Evolutionary conservation across 2,329 filamentous ascomycete genomes (phyloP).

Genomic region (Colletotrichum liriopes): DNA sequence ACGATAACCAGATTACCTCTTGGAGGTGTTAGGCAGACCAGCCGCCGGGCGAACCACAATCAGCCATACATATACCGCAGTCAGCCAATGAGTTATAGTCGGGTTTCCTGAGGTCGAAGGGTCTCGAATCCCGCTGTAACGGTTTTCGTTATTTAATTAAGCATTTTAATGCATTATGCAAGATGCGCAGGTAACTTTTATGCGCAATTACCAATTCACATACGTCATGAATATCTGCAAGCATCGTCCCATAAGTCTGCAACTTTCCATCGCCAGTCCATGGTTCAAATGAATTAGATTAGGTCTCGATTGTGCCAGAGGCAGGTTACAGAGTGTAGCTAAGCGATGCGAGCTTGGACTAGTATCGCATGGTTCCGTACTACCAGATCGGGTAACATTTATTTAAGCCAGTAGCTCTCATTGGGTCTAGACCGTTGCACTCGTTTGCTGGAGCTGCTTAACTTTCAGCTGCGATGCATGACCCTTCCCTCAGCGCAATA

Average conservation of each 20-base stretch:
- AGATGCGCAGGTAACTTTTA: too few relatives aligned
- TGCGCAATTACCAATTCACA: too few relatives aligned
- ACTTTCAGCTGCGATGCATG: constrained; percentile 5
- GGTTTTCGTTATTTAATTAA: too few relatives aligned
- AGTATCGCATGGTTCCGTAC: background rate
- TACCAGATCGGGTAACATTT: background rate
- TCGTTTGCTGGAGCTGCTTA: background rate
- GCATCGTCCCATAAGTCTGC: background rate
- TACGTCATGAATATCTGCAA: background rate
- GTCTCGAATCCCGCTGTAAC: too few relatives aligned
- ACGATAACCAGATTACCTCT: constrained; percentile 36
- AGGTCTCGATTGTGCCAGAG: too few relatives aligned
- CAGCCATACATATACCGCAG: background rate
- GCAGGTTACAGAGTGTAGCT: too few relatives aligned
- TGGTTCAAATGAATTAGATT: background rate
- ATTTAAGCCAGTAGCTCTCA: background rate
- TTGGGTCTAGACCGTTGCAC: background rate
- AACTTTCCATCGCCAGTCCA: background rate
- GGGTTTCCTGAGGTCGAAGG: background rate
- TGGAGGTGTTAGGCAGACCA: constrained; percentile 29
- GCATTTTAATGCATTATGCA: too few relatives aligned
- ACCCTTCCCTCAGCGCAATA: background rate
- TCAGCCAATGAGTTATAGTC: background rate
- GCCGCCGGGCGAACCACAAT: background rate
- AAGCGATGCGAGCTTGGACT: background rate